Base-by-base conservation (phyloP, 2,329 filamentous ascomycete genomes). In the Aspergillus pseudonomiae region DNA sequence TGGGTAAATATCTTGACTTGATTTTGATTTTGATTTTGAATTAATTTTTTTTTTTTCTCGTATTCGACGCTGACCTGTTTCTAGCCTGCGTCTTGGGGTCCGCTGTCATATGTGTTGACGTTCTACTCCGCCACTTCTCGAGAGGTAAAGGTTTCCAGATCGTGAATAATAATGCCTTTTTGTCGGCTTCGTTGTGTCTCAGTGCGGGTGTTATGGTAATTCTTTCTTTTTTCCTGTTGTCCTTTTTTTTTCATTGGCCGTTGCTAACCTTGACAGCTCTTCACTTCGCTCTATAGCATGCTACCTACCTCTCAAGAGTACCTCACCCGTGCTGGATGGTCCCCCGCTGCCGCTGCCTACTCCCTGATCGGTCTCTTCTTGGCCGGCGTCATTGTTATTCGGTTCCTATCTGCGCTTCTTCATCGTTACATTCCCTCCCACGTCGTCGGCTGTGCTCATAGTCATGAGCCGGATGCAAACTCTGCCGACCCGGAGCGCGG, bases 161-260 rank as follows among this genome's bases (percentile, higher is more conserved):
- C 69, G 88, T 96, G 74, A 91, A 96, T 66, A 97, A 92, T 79
- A 94, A 92, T 81, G 84, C 84, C 26, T 99, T 99, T 75, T 84
- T 97, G 5, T 94, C 94, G 0, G 88, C 89, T 26, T 97, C 94
- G 0, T 80, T 98, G 65, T 97, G 94, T 78, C 80, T 99, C 67
- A 97, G 93, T 76, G 97, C 97, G 70, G 94, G 95, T 50, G 94
- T 98, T 53, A 96, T 99, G 93, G 94, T 97, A 78, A 39, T 41
- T 24, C 11, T 4, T 19, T 7, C 48, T 52, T 21, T 32, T 16
- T 48, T 12, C 4, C 30, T 21, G 11, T 14, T 43, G 11, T 11
- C 28, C 16, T n/a, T 19, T 41, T 3, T 9, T 24, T 19, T 9
- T 39, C 9, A 9, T 26, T 68, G 87, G 53, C 30, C 32, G 10